A percentile compares a stretch with the other conserved stretches of the same genome.
These are phyloP conservation scores for Geranomyces variabilis DNA, from an alignment of 192 early-diverging fungal species.

Conservation along the genomic window DNA sequence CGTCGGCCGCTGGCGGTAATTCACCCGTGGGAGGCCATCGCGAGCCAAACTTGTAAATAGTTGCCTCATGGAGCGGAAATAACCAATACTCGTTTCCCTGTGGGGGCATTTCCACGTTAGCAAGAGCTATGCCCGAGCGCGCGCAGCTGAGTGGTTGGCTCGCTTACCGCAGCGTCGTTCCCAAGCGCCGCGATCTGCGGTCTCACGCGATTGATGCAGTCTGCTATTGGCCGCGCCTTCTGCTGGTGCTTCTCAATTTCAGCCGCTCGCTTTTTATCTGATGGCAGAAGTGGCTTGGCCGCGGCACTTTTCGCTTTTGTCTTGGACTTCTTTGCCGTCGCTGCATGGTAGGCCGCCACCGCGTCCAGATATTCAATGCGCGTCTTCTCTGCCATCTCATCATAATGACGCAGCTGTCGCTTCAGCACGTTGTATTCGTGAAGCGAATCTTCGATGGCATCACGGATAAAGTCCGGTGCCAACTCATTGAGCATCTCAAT, in stretches of 20 bases:
- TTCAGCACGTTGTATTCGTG: neutral
- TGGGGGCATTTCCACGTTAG: neutral
- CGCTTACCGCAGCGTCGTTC: neutral
- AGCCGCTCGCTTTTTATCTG: neutral
- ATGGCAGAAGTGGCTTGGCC: neutral
- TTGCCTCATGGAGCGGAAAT: constrained; percentile 5
- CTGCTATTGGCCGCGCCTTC: neutral
- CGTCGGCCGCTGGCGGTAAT: no score
- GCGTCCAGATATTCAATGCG: neutral
- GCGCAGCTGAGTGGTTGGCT: no score
- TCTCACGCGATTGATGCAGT: neutral
- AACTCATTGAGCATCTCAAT: neutral
- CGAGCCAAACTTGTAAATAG: neutral
- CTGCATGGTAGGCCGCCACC: neutral
- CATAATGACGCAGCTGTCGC: neutral
- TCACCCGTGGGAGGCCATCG: neutral
- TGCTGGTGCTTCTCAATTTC: neutral
- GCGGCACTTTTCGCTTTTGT: neutral
- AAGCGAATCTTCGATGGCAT: neutral
- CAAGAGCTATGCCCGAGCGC: no score
- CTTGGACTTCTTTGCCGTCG: neutral
- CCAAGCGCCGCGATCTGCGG: constrained; percentile 3
- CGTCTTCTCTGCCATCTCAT: neutral
- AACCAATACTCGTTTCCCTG: constrained; percentile 8
- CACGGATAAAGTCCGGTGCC: neutral